Evolutionary conservation across 805 yeast genomes (phyloP), one percentile per base, ranked within the genome.

Genomic region (Ogataea angusta): DNA sequence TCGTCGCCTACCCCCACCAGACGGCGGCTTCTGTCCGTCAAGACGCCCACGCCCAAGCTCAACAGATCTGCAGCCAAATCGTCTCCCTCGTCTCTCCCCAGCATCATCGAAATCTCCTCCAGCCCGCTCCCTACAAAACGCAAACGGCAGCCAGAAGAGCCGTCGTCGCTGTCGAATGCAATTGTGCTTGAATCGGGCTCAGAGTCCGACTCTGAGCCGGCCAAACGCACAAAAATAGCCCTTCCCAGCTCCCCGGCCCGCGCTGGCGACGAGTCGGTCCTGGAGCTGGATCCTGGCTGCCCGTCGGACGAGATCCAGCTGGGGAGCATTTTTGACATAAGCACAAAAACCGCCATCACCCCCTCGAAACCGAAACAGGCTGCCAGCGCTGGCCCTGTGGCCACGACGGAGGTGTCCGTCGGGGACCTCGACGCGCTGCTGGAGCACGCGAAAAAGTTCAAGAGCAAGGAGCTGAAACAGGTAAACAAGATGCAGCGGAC

Each of bases 401-500:
- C 9, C 10, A 2, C 10, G 3, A 7, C 29, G 15, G 16, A 26
- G 25, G 23, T 25, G 13, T 5, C 36, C 13, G 15, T 6, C 2
- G 27, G 30, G 9, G 50, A 54, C 13, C 40, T 60, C 10, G 59
- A 55, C 10, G 10, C 22, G 4, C 36, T 60, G 39, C 34, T 61
- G 10, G 48, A 51, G 5, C 35, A 42, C 16, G 55, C 60, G 2
- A 53, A 38, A 30, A 24, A 25, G 1, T 30, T 42, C 2, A 46
- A 54, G 14, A 45, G 52, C 1, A 41, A 46, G 19, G 32, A 40
- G 14, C 40, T 63, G 22, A 56, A 53, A 23, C 51, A 54, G 31
- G 52, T 60, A 1, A 76, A 75, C 47, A 69, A 64, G 41, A 49
- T 53, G 1, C 57, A 51, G 3, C 57, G 78, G 36, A 60, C 70